These are phyloP conservation scores for Saksenaea vasiformis DNA, from an alignment of 371 early-diverging fungal genomes.

Conservation along the genomic window DNA sequence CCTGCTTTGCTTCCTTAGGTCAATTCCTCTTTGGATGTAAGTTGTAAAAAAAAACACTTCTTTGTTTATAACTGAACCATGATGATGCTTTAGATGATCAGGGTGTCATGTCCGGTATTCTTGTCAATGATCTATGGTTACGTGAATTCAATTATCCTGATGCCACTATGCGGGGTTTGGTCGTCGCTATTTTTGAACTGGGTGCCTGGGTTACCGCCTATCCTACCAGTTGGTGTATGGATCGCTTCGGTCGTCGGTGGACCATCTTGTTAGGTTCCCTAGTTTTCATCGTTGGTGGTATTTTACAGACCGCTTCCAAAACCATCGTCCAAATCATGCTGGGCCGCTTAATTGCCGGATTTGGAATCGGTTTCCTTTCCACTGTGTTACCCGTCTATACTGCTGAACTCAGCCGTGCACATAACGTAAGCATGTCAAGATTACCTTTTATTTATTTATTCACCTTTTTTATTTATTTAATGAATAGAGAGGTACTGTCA, in stretches of 20 bases:
- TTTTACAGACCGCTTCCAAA: constrained; percentile 37
- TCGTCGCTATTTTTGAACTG: constrained; percentile 43
- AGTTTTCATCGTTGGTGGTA: constrained; percentile 52
- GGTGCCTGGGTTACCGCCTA: constrained; percentile 46
- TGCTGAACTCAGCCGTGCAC: constrained; percentile 50
- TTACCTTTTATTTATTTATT: neutral
- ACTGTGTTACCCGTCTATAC: constrained; percentile 53
- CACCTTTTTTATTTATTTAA: neutral
- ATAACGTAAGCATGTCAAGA: constrained; percentile 30
- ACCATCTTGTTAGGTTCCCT: constrained; percentile 48
- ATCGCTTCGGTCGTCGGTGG: constrained; percentile 43
- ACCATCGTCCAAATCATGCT: constrained; percentile 31
- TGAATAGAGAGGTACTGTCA: constrained; percentile 35
- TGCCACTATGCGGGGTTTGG: constrained; percentile 38
- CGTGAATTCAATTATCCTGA: constrained; percentile 24
- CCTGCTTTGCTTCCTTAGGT: constrained; percentile 42
- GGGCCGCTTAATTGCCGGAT: constrained; percentile 51
- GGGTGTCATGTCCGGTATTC: constrained; percentile 41
- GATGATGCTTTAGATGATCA: constrained; percentile 30
- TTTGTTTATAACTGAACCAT: neutral
- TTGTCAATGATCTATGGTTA: constrained; percentile 41
- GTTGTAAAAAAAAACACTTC: constrained; percentile 8
- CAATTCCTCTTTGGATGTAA: constrained; percentile 49
- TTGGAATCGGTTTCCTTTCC: constrained; percentile 51
- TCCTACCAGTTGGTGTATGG: constrained; percentile 39